Conservation (phyloP, 139 green algal species). For the Auxenochlorella pyrenoidosa region DNA sequence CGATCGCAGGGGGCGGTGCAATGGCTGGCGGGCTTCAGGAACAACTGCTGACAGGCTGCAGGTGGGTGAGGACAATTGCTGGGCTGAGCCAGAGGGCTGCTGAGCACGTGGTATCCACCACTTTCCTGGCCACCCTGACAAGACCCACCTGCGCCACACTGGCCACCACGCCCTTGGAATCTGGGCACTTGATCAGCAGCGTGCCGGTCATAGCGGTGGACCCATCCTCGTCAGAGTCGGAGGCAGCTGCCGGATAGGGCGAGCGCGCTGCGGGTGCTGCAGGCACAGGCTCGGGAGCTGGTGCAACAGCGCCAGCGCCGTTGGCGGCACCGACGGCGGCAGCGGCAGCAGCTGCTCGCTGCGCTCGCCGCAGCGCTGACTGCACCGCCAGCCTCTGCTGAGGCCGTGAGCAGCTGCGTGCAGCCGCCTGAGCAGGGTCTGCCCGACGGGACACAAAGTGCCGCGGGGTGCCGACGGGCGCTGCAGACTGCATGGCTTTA, state of each 20-base stretch:
- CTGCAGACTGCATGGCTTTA: no score
- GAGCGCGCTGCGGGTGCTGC: background rate
- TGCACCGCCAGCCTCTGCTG: background rate
- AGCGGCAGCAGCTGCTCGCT: background rate
- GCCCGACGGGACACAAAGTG: no score
- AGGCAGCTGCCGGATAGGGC: background rate
- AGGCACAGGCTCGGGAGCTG: background rate
- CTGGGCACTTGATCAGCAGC: constrained; percentile 45
- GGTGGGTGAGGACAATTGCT: background rate
- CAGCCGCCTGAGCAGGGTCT: no score
- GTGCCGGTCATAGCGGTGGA: background rate
- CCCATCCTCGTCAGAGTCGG: background rate
- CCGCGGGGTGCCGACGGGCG: no score
- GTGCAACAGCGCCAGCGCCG: background rate
- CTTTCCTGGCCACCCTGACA: background rate
- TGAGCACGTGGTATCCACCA: background rate
- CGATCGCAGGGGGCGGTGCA: no score
- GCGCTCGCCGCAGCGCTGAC: background rate
- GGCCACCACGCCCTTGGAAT: constrained; percentile 77
- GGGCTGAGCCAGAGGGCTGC: no score
- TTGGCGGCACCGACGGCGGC: background rate
- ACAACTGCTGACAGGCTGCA: background rate
- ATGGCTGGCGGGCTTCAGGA: no score
- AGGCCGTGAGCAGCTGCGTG: background rate
- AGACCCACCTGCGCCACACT: constrained; percentile 46